phyloP scores from a whole-genome alignment of 176 grass and related monocot species.

The Poa pratensis region DNA sequence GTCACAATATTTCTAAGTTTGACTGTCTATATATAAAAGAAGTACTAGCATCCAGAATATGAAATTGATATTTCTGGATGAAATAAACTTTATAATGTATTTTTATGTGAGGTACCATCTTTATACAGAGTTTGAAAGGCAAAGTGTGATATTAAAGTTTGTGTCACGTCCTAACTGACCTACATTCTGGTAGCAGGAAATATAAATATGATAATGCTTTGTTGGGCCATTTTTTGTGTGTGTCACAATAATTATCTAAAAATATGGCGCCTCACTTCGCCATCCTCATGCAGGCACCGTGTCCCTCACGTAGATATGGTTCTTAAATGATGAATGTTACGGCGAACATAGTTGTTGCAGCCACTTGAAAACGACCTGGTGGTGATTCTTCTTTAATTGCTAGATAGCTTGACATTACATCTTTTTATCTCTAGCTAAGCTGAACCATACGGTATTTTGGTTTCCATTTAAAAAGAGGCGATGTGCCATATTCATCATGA shows the following conservation, averaged over 20 bases:
- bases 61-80: not conserved
- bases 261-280: no score
- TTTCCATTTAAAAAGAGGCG: not conserved
- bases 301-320: no score
- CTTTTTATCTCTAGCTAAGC: not conserved
- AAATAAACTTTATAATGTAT: not conserved
- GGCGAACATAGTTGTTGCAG: not conserved
- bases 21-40: not conserved
- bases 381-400: not conserved
- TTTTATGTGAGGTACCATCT: not conserved
- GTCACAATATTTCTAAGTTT: not conserved
- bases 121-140: not conserved
- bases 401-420: not conserved
- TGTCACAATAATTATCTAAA: no score
- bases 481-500: not conserved
- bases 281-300: no score
- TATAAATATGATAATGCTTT: no score
- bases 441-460: not conserved
- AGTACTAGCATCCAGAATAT: not conserved
- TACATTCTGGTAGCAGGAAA: no score
- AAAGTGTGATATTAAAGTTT: not conserved
- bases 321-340: no score
- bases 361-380: conserved; percentile 4
- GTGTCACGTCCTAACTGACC: not conserved
- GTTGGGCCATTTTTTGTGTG: no score